A percentile compares a stretch with the other conserved stretches of the same genome.
Conservation (phyloP, 495 filamentous ascomycete genomes). For the Tuber calosporum region DNA sequence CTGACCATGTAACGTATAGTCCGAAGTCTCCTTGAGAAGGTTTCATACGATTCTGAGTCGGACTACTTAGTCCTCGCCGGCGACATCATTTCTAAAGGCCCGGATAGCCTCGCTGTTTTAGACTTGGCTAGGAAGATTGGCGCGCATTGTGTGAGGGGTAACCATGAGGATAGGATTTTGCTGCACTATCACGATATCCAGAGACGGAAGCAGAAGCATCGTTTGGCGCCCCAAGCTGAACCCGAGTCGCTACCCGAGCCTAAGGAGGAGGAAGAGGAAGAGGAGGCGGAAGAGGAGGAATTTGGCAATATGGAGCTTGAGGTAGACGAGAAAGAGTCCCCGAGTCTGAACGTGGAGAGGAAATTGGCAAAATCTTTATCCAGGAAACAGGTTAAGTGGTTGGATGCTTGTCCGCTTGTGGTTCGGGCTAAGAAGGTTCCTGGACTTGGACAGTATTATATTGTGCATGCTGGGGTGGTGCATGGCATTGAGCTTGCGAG, state of each 20-base stretch:
- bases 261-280: constrained; percentile 6
- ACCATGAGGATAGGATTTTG: constrained; percentile 83
- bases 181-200: constrained; percentile 43
- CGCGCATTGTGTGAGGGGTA: constrained; percentile 78
- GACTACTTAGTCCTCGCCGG: constrained; percentile 81
- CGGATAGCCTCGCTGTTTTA: constrained; percentile 71
- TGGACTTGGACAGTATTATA: constrained; percentile 54
- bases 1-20: constrained; percentile 45
- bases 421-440: constrained; percentile 58
- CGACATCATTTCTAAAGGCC: constrained; percentile 83
- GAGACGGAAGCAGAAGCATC: constrained; percentile 23
- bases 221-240: constrained; percentile 4
- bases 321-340: background rate
- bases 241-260: constrained; percentile 24
- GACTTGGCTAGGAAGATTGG: constrained; percentile 59
- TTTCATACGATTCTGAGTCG: constrained; percentile 52
- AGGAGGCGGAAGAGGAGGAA: constrained; percentile 29
- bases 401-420: constrained; percentile 65
- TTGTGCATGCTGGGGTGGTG: constrained; percentile 79
- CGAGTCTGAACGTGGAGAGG: constrained; percentile 41
- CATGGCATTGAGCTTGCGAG: constrained; percentile 62
- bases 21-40: constrained; percentile 57
- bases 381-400: constrained; percentile 61
- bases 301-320: background rate
- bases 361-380: constrained; percentile 50